A percentile compares a stretch with the other conserved stretches of the same genome.
Evolutionary conservation across 495 filamentous ascomycete genomes (phyloP).

Genomic region (Penicillium herquei): DNA sequence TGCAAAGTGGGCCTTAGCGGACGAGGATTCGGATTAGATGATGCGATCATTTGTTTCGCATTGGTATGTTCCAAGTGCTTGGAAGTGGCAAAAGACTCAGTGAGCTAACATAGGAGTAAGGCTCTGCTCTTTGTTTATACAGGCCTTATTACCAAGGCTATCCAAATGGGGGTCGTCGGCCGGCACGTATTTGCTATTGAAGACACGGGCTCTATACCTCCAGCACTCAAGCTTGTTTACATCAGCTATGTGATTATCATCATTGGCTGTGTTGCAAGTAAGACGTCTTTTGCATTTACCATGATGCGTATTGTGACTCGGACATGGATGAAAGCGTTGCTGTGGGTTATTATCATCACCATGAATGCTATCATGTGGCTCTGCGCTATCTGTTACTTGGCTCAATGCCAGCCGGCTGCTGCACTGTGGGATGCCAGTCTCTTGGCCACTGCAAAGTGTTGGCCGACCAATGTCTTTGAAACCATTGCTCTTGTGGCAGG

Average conservation of each 20-base stretch:
- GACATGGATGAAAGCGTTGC: constrained; percentile 18
- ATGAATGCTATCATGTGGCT: constrained; percentile 28
- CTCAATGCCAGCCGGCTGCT: constrained; percentile 20
- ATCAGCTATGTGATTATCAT: constrained; percentile 18
- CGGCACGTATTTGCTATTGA: constrained; percentile 9
- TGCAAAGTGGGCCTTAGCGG: constrained; percentile 12
- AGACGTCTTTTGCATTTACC: constrained; percentile 29
- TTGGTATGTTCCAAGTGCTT: constrained; percentile 6
- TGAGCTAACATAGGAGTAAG: not conserved
- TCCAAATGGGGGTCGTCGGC: constrained; percentile 15
- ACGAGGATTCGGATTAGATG: constrained; percentile 14
- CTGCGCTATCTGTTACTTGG: constrained; percentile 20
- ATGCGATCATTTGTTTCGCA: constrained; percentile 6
- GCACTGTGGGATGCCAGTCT: constrained; percentile 21
- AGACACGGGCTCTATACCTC: constrained; percentile 3
- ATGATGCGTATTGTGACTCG: constrained; percentile 22
- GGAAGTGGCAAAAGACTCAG: not conserved
- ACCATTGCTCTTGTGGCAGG: constrained; percentile 23
- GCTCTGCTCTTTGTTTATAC: constrained; percentile 10
- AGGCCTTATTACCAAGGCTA: constrained; percentile 10
- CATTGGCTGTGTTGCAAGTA: constrained; percentile 24
- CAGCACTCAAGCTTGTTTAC: constrained; percentile 19
- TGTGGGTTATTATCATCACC: constrained; percentile 27
- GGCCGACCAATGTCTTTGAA: constrained; percentile 21
- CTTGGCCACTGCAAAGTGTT: constrained; percentile 19